Conservation (phyloP, 129 eudicot genomes). For the Flaveria sonorensis region DNA sequence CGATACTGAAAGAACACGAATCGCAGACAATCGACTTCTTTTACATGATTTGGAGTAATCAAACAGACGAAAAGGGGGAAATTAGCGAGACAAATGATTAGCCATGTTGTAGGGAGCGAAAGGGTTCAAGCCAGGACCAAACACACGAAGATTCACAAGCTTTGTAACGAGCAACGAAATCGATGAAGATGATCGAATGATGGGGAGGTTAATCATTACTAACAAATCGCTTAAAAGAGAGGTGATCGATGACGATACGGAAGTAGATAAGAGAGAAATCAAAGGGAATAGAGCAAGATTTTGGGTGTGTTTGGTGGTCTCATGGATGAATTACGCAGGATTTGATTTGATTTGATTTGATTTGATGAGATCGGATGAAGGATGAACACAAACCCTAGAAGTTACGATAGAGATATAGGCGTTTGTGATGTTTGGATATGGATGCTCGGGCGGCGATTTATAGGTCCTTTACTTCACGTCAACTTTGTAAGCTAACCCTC, state of each 20-base stretch:
- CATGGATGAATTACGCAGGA: constrained; percentile 25
- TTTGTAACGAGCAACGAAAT: constrained; percentile 22
- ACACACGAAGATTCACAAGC: constrained; percentile 36
- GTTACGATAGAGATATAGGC: not conserved
- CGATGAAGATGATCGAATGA: constrained; percentile 30
- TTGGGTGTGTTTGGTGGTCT: constrained; percentile 28
- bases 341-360: not conserved
- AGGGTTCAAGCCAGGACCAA: constrained; percentile 41
- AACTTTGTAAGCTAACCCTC: not conserved
- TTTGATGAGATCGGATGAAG: not conserved
- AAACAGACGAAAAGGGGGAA: not conserved
- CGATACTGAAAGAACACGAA: constrained; percentile 3
- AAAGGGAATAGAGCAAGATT: not conserved
- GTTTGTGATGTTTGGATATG: constrained; percentile 1
- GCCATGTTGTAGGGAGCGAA: constrained; percentile 39
- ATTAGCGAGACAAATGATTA: constrained; percentile 36
- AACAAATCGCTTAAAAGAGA: constrained; percentile 6
- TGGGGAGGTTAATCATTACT: constrained; percentile 20
- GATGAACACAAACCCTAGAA: constrained; percentile 32
- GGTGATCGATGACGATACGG: constrained; percentile 1
- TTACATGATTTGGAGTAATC: constrained; percentile 21
- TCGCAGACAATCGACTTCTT: constrained; percentile 2
- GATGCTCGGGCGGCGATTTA: not conserved
- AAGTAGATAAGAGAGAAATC: not conserved
- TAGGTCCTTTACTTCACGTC: not conserved